Evolutionary conservation across 2,329 filamentous ascomycete genomes (phyloP), one percentile per base, ranked within the genome.

Genomic region (Zarea fungicola): DNA sequence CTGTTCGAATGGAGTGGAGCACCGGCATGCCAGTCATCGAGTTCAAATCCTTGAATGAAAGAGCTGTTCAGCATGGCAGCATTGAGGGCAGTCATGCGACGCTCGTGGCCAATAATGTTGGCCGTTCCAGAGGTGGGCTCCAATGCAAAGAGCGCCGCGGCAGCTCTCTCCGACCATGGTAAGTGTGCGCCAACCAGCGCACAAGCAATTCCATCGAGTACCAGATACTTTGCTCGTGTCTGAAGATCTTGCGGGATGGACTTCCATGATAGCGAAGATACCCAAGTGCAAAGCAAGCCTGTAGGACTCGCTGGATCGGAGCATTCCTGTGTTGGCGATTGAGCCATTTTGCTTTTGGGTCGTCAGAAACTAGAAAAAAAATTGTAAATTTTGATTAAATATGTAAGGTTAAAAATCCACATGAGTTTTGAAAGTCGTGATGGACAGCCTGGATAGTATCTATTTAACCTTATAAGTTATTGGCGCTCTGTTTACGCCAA

Each of bases 131-230:
- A 65, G 8, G 45, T 26, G 1, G 61, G 51, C 48, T 71, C 68
- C 21, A 67, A 61, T 8, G 54, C 52, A 14, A 63, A 37, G 0
- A 69, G 49, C 3, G 57, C 63, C 4, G 60, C 52, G 6, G 66
- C 59, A 31, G 68, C 62, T 42, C 62, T 58, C 44, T 70, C 63
- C 2, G 67, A 66, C 67, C 66, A 71, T 6, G 69, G 65, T 6
- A 73, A 55, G 32, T 65, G 66, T 14, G 68, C 62, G 1, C 64
- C 70, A 9, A 72, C 58, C 1, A 73, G 54, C 1, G 57, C 66
- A 52, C 68, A 73, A 5, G 61, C 66, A 9, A 73, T 53, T 10
- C 69, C 70, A 53, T 74, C 70, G 3, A 74, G 59, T 14, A 73
- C 63, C 9, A 72, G 58, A 52, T 73, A 65, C 47, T 74, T 73